phyloP scores from a whole-genome alignment of 495 filamentous ascomycete species.

The Stereocaulon alpinum region DNA sequence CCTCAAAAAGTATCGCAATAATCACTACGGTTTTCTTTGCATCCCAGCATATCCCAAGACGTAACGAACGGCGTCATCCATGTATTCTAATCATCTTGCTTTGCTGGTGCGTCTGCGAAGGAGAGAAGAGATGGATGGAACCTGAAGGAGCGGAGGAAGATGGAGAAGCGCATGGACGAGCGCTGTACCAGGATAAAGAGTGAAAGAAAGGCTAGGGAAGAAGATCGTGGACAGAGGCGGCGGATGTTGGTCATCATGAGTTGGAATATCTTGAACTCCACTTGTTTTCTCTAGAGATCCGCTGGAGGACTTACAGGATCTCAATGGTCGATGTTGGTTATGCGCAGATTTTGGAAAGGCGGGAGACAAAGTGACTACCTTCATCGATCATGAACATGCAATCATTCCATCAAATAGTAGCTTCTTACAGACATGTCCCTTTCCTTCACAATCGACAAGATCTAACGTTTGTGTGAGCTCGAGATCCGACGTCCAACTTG shows the following conservation, averaged over 20 bases:
- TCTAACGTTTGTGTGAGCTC: not conserved
- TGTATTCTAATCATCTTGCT: constrained; percentile 19
- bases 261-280: not conserved
- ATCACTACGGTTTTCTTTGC: constrained; percentile 10
- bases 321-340: constrained; percentile 11
- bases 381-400: not conserved
- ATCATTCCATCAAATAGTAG: not conserved
- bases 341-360: not conserved
- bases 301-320: constrained; percentile 3
- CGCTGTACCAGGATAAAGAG: constrained; percentile 11
- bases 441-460: not conserved
- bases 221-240: constrained; percentile 4
- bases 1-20: constrained; percentile 13
- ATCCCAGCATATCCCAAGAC: constrained; percentile 16
- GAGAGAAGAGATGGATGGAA: constrained; percentile 21
- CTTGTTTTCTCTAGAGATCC: not conserved
- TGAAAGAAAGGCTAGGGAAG: not conserved
- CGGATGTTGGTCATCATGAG: not conserved
- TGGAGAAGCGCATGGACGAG: constrained; percentile 9
- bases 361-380: too few species aligned
- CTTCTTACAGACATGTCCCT: too few species aligned
- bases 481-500: too few species aligned
- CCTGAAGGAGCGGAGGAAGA: constrained; percentile 21
- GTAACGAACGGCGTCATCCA: constrained; percentile 18
- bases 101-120: constrained; percentile 21